Base-by-base conservation (phyloP, 2,329 filamentous ascomycete genomes). In the Parastagonospora avenae region DNA sequence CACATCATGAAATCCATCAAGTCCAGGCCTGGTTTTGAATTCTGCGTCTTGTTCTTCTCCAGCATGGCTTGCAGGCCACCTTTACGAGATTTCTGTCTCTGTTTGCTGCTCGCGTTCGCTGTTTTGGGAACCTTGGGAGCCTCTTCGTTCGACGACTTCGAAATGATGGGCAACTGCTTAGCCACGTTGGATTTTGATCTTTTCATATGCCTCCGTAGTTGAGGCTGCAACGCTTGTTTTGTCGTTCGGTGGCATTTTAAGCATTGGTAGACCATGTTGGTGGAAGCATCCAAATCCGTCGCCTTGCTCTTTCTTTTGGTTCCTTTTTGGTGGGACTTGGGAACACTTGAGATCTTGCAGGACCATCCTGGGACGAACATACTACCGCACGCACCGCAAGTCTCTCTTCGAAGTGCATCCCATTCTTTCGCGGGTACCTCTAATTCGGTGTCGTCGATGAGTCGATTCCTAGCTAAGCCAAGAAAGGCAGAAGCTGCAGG, bases 1-100 rank as follows among this genome's bases (percentile, higher is more conserved):
- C 70, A 76, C 62, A 82, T 78, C 54, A 82, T 74, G 60, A 83
- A 81, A 59, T 83, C 81, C 70, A 83, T 77, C 24, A 83, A 68
- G 63, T 81, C 80, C 4, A 83, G 71, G 61, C 70, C 64, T 52
- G 66, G 65, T 59, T 40, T 50, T 14, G 70, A 66, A 15, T 48
- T 55, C 67, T 78, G 45, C 59, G 59, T 60, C 48, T 76, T 77
- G 61, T 62, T 75, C 55, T 75, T 78, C 4, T 78, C 77, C n/a
- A 85, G 71, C 49, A 83, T 71, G 31, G 81, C 80, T 59, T 82
- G 79, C 9, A 85, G 66, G 4, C 80, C 80, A 27, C 79, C 79
- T 56, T 83, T 85, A 24, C 82, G 72, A 48, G 79, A 73, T 60
- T 82, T 84, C 19, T 80, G 80, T 59, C 82, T 73, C 60, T 82